phyloP scores from a whole-genome alignment of 306 rosid species.

The Cicer arietinum region DNA sequence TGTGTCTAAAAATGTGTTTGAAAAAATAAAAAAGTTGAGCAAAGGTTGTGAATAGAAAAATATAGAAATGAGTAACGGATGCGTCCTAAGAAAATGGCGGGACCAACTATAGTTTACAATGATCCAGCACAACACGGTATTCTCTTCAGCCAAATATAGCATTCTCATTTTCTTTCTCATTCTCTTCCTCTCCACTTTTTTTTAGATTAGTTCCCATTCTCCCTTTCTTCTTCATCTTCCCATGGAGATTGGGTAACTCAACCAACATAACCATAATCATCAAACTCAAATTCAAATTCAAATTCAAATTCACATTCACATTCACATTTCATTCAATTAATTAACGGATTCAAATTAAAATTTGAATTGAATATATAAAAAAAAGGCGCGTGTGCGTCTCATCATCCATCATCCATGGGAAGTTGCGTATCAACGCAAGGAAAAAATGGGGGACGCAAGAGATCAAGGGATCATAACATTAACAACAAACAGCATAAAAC shows the following conservation, averaged over 20 bases:
- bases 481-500: background rate
- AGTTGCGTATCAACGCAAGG: constrained; percentile 73
- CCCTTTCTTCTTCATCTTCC: constrained; percentile 43
- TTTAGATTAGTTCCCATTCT: constrained; percentile 32
- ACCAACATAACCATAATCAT: background rate
- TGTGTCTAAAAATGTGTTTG: background rate
- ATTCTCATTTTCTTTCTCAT: background rate
- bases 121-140: constrained; percentile 22
- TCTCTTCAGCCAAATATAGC: constrained; percentile 50
- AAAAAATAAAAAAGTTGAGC: background rate
- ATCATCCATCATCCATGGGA: constrained; percentile 66
- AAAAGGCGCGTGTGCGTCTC: background rate
- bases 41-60: background rate
- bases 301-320: background rate
- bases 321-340: background rate
- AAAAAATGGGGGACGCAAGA: constrained; percentile 38
- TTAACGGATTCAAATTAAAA: background rate
- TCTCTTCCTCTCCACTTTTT: constrained; percentile 23
- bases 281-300: background rate
- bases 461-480: constrained; percentile 33
- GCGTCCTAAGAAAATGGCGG: constrained; percentile 74
- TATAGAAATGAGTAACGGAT: background rate
- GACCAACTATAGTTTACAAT: constrained; percentile 45
- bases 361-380: background rate
- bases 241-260: constrained; percentile 53